Evolutionary conservation across 2,329 filamentous ascomycete genomes (phyloP), one percentile per base, ranked within the genome.

Genomic region (Microsporum audouinii): DNA sequence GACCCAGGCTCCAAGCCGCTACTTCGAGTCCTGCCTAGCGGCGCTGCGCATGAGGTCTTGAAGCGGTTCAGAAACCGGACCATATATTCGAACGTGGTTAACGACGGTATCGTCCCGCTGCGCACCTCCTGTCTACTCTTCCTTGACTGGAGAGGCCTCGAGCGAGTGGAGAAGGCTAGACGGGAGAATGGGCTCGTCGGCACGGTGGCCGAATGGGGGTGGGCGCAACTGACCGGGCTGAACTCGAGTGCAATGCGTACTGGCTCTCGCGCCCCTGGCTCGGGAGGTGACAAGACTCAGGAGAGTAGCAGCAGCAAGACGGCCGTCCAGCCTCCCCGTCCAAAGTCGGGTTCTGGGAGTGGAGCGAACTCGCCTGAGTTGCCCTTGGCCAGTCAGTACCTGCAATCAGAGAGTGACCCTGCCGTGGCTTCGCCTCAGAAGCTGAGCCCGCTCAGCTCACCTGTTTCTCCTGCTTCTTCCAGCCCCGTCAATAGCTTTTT

Each of bases 111-210:
- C 66, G 94, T 99, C 3, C 94, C 94, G 2, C 77, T 99, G 38
- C 85, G 94, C 27, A 99, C 94, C 3, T 97, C 92, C 65, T 99
- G 92, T 72, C 78, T 99, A n/a, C 76, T 99, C 4, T 99, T 99
- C 69, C 78, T 99, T 1, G 94, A 99, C 71, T 99, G 94, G 94
- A 88, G 91, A 74, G 94, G 94, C 0, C 78, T 99, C 2, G 92
- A 88, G 3, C 87, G 90, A 43, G 94, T 99, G 1, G 91, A 97
- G 66, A 99, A 99, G 74, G 92, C 94, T 8, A 84, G 92, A 27
- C 80, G 94, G 71, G 92, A 95, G 71, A 95, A 91, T 63, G 92
- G 92, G 0, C 78, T 97, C 33, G 89, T 99, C 41, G 91, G 95
- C 59, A 96, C 91, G 0, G 85, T 97, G 65, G 90, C 94, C 34